Percentiles rank a stretch among this genome's conserved stretches.
Conservation (phyloP, 345 rosid species). For the Gossypium mustelinum region DNA sequence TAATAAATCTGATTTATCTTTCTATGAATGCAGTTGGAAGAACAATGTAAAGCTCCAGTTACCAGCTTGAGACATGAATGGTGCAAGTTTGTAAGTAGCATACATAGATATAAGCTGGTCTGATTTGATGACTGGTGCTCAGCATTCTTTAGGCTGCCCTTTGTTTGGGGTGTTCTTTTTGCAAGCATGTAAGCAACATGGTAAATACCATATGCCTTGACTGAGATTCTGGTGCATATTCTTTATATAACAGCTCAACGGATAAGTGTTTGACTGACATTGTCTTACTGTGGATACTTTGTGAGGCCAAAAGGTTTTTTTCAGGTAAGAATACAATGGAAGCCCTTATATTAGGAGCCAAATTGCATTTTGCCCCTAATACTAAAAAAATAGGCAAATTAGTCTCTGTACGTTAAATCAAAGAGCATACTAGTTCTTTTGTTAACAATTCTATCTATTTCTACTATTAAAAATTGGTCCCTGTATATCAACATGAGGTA, state of each 20-base stretch:
- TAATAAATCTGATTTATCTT: neutral
- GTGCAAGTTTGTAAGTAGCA: slow-evolving; percentile 6
- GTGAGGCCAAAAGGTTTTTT: neutral
- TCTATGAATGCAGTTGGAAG: slow-evolving; percentile 65
- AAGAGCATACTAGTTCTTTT: no score
- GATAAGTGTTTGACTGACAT: neutral
- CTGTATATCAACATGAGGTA: no score
- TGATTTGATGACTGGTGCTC: neutral
- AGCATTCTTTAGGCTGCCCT: neutral
- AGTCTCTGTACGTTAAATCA: no score
- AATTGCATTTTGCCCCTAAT: no score
- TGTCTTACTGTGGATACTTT: neutral
- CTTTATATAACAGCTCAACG: neutral
- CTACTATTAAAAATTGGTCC: no score
- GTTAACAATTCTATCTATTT: no score
- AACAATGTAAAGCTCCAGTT: slow-evolving; percentile 76
- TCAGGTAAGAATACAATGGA: no score
- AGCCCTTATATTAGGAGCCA: no score
- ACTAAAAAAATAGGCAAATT: no score
- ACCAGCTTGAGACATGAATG: slow-evolving; percentile 50
- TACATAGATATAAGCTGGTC: neutral
- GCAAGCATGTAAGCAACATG: neutral
- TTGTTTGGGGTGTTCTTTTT: no score
- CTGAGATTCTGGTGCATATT: neutral
- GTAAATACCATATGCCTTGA: neutral